These are phyloP conservation scores for Blumeria hordei DNA, from an alignment of 2,329 filamentous ascomycete genomes.

Conservation along the genomic window DNA sequence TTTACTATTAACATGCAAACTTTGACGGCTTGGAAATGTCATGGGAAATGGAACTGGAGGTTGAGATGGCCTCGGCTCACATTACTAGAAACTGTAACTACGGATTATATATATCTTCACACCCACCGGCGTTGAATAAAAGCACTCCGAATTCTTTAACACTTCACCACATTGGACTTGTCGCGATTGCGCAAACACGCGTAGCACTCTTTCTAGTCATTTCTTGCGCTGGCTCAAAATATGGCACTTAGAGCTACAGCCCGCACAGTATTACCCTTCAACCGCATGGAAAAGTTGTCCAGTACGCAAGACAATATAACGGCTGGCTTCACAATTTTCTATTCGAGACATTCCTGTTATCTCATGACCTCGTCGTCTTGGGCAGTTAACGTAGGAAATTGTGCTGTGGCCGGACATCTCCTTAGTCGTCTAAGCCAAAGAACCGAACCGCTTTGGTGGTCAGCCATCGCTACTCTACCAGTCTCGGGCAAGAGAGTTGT, in stretches of 20 bases:
- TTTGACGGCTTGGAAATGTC: too few species aligned
- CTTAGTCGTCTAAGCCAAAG: conserved; percentile 8
- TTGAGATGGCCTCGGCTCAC: too few species aligned
- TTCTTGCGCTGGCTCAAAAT: not conserved
- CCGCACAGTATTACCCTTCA: not conserved
- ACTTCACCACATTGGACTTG: too few species aligned
- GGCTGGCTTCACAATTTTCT: not conserved
- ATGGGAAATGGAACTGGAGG: too few species aligned
- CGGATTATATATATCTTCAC: too few species aligned
- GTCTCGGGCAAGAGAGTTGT: conserved; percentile 19
- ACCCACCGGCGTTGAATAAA: too few species aligned
- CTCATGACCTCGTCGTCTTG: not conserved
- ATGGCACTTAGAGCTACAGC: not conserved
- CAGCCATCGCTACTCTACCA: conserved; percentile 15
- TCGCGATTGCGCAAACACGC: too few species aligned
- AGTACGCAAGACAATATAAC: not conserved
- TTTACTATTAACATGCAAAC: too few species aligned
- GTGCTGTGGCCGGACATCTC: not conserved
- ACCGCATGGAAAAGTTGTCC: not conserved
- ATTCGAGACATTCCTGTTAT: not conserved
- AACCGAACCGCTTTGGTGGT: conserved; percentile 23
- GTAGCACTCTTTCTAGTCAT: too few species aligned
- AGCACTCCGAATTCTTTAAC: too few species aligned
- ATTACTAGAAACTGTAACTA: too few species aligned
- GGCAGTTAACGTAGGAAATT: not conserved